phyloP scores from a whole-genome alignment of 1,284 basidiomycete species.

The Boletus chippewaensis region DNA sequence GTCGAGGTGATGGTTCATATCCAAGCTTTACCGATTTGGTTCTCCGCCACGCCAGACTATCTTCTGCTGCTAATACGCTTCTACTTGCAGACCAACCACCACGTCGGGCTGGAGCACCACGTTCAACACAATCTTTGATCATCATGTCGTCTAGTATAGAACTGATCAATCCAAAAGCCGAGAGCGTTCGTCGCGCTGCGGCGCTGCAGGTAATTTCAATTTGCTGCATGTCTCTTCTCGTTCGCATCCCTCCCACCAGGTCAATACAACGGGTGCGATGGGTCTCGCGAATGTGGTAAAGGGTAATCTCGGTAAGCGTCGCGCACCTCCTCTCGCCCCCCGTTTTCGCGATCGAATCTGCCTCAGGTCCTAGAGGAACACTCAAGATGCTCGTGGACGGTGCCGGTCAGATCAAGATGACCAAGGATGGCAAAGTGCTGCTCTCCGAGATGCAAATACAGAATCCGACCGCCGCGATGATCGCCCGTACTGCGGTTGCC shows the following conservation, averaged over 20 bases:
- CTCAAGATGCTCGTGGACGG: slow-evolving; percentile 99
- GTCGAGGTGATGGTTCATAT: slow-evolving; percentile 30
- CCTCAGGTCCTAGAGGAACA: slow-evolving; percentile 84
- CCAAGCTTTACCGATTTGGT: slow-evolving; percentile 28
- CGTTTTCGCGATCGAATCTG: slow-evolving; percentile 17
- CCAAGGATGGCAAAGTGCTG: slow-evolving; percentile 98
- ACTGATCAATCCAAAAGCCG: slow-evolving; percentile 92
- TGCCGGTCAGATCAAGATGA: slow-evolving; percentile 99
- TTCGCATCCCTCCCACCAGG: slow-evolving; percentile 40
- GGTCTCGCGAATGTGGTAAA: slow-evolving; percentile 97
- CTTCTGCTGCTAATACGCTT: slow-evolving; percentile 1
- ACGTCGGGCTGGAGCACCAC: slow-evolving; percentile 21
- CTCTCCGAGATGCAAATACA: slow-evolving; percentile 99
- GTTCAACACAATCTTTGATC: slow-evolving; percentile 24
- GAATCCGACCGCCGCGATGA: slow-evolving; percentile 99
- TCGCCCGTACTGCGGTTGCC: slow-evolving; percentile 95
- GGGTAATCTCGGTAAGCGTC: slow-evolving; percentile 79
- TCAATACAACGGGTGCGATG: slow-evolving; percentile 90
- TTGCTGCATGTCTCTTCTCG: slow-evolving; percentile 16
- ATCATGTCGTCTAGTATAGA: slow-evolving; percentile 84
- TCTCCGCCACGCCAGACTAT: slow-evolving; percentile 25
- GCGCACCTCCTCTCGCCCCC: slow-evolving; percentile 18
- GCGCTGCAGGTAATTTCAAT: slow-evolving; percentile 76
- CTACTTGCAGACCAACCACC: slow-evolving; percentile 11
- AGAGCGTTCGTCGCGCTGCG: slow-evolving; percentile 88